phyloP scores from a whole-genome alignment of 1,284 basidiomycete species.

The Phaffia rhodozyma region DNA sequence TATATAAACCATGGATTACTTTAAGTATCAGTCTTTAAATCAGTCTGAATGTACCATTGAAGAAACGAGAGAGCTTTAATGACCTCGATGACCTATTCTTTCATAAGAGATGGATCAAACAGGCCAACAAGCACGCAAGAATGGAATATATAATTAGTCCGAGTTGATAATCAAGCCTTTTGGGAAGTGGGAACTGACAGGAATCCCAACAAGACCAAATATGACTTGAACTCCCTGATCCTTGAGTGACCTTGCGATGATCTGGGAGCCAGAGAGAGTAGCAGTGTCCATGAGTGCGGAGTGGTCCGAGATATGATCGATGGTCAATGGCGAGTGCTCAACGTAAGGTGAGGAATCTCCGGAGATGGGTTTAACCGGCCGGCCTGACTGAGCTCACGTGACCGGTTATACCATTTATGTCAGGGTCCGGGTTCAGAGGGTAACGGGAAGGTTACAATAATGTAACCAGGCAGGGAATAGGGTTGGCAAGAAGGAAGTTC shows the following conservation, averaged over 20 bases:
- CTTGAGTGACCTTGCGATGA: slow-evolving; percentile 19
- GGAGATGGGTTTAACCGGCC: too few relatives aligned
- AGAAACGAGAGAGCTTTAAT: not conserved
- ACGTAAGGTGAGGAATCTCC: too few relatives aligned
- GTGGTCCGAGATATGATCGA: too few relatives aligned
- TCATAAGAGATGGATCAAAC: not conserved
- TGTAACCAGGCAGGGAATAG: too few relatives aligned
- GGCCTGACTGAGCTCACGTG: too few relatives aligned
- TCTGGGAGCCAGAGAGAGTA: slow-evolving; percentile 16
- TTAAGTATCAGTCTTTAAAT: not conserved
- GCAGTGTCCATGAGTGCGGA: not conserved
- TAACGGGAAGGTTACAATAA: too few relatives aligned
- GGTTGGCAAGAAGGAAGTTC: too few relatives aligned
- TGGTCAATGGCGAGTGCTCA: too few relatives aligned
- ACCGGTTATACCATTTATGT: too few relatives aligned
- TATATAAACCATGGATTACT: not conserved
- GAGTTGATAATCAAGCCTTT: not conserved
- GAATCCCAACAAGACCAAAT: slow-evolving; percentile 23
- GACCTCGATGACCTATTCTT: slow-evolving; percentile 5
- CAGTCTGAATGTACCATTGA: too few relatives aligned
- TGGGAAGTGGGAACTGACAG: slow-evolving; percentile 7
- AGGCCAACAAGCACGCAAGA: not conserved
- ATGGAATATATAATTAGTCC: not conserved
- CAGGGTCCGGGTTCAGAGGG: too few relatives aligned
- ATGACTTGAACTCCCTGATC: slow-evolving; percentile 19